Percentiles rank a stretch among this genome's conserved stretches.
Conservation (phyloP, 139 green algal species). For the Marvania coccoides region DNA sequence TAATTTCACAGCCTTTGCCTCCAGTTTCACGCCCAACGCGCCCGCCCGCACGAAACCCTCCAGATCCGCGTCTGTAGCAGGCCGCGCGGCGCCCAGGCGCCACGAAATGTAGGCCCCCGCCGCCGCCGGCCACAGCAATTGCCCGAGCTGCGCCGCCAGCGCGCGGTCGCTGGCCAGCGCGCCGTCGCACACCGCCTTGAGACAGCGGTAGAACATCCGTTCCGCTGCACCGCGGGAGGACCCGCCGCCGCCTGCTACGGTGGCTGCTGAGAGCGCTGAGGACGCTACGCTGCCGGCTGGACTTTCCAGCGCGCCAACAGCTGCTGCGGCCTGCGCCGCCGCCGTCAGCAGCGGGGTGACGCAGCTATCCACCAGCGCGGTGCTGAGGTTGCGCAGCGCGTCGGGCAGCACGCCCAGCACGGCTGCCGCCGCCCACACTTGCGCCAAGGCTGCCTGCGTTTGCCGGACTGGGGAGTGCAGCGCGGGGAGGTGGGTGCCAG, state of each 20-base stretch:
- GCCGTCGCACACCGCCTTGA: constrained; percentile 5
- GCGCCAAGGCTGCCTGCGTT: neutral
- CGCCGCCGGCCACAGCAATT: constrained; percentile 19
- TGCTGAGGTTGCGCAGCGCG: constrained; percentile 12
- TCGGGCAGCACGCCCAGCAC: constrained; percentile 14
- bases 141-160: constrained; percentile 7
- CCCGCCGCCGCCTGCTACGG: neutral
- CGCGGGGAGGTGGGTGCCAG: neutral
- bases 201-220: neutral
- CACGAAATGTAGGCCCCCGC: constrained; percentile 13
- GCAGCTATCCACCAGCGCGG: constrained; percentile 8
- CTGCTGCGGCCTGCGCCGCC: neutral
- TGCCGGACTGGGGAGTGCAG: neutral
- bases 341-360: constrained; percentile 8
- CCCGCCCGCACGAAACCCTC: constrained; percentile 2
- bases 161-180: neutral
- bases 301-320: constrained; percentile 3
- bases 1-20: constrained; percentile 20
- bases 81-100: neutral
- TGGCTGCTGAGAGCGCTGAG: constrained; percentile 1
- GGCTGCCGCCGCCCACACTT: constrained; percentile 5
- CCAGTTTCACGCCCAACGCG: constrained; percentile 24
- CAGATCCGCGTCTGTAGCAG: neutral
- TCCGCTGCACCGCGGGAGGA: no score
- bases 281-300: constrained; percentile 8